Base-by-base conservation (phyloP, 192 early-diverging fungal genomes). In the Linnemannia schmuckeri region DNA sequence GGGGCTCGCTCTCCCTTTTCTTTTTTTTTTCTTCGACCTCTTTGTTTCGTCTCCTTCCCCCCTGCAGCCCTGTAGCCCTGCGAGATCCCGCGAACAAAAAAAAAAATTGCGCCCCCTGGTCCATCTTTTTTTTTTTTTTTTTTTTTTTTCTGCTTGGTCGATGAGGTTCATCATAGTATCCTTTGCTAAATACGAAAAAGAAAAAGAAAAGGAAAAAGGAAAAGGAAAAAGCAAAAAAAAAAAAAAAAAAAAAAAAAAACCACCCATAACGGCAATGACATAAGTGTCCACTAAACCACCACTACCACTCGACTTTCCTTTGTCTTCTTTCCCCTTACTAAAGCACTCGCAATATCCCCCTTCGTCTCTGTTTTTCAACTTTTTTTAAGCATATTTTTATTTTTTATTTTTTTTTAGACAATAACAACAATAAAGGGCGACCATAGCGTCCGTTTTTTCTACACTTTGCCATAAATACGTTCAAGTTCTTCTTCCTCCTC, bases 401-500 rank as follows among this genome's bases (percentile, higher is more conserved):
- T 8, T 66, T 77, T 47, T 77, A 27, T 42, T 69, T 52, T 42
- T 69, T 52, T 52, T 17, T 22, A 20, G 5, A 52, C 49, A 52
- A 52, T 52, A 33, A 66, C 12, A 30, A 4, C n/a, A 35, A 33
- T 15, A 27, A 15, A 27, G 33, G 8, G 30, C 30, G 15, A 24
- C 17, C 38, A 17, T 37, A 37, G 37, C 37, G n/a, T 33, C 33
- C 12, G 17, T 6, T 17, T 35, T 47, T 70, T 66, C 72, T 30
- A 83, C 13, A 83, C 76, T 22, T 83, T 77, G 18, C 82, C 82
- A 38, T 83, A 84, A 3, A 54, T 70, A 47, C 77, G 47, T 73
- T 84, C 82, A 47, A 84, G 68, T 66, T 78, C 79, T 52, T 81
- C 80, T 15, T 81, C 85, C 22, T 87, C 85, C 66, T 81, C 85